Base-by-base conservation (phyloP, 2,329 filamentous ascomycete genomes). In the Rutstroemia sp. region DNA sequence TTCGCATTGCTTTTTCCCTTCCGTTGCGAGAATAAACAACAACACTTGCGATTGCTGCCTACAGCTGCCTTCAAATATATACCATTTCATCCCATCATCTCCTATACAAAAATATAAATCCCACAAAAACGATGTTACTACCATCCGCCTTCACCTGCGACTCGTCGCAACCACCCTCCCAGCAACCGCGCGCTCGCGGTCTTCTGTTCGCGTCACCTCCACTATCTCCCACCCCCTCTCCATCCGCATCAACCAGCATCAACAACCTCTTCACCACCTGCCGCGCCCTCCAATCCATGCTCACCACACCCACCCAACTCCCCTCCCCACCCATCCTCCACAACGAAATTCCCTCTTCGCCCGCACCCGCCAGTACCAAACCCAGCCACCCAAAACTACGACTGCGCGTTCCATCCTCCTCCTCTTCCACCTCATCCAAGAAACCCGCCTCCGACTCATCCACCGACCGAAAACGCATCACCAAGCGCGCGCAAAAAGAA, bases 141-240 rank as follows among this genome's bases (percentile, higher is more conserved):
- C 80, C 81, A 19, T 83, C 81, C 30, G 78, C 80, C 38, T 69
- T 84, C 46, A 72, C 77, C 30, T 83, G 80, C 77, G 80, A 83
- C 68, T 57, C 65, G 23, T 60, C 64, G 47, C 56, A 57, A 19
- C 3, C 46, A 50, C 77, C 73, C 66, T 55, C 73, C 56, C 71
- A 71, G 47, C 68, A 71, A 63, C 72, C 73, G 48, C 76, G 75
- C 60, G 61, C 58, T 47, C 63, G 63, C 59, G 51, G 62, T 38
- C 52, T 76, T 46, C 73, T 80, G 66, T 77, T 83, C 68, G 76
- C 78, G 60, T 84, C 82, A 52, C 82, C 82, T 50, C 82, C 82
- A 9, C 62, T 65, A 51, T 68, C 54, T 74, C 80, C 63, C 79
- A 76, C 80, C 54, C 76, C 78, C 5, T 72, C 74, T 30, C 65